phyloP scores from a whole-genome alignment of 345 rosid genomes.

The Linum lewisii region DNA sequence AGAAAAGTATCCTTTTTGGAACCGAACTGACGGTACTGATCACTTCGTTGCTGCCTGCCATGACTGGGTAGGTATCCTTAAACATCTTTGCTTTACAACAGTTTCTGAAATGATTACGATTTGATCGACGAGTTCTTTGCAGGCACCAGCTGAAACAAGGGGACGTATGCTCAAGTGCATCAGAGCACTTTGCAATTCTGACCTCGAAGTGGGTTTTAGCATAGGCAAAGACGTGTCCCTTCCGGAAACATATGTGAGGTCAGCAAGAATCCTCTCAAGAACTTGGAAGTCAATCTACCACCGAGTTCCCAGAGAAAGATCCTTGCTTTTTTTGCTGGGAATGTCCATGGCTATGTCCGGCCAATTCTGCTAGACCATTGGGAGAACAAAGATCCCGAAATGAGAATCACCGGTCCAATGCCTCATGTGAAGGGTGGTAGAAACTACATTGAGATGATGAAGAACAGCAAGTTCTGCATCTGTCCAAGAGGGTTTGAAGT shows the following conservation, averaged over 20 bases:
- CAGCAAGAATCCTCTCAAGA: conserved; percentile 1
- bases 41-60: conserved; percentile 10
- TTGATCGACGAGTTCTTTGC: background rate
- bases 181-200: conserved; percentile 10
- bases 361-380: conserved; percentile 64
- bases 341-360: conserved; percentile 82
- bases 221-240: conserved; percentile 8
- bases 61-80: conserved; percentile 2
- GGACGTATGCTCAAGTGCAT: conserved; percentile 5
- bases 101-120: background rate
- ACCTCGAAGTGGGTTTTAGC: conserved; percentile 3
- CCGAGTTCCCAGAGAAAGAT: background rate
- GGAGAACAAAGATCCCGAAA: conserved; percentile 81
- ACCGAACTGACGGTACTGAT: conserved; percentile 2
- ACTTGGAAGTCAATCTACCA: background rate
- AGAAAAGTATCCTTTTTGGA: conserved; percentile 2
- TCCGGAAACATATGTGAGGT: conserved; percentile 1
- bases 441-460: conserved; percentile 65
- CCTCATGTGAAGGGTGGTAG: conserved; percentile 46
- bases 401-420: conserved; percentile 61
- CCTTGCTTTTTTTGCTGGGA: conserved; percentile 79
- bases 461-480: conserved; percentile 89
- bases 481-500: conserved; percentile 93
- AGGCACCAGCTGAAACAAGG: conserved; percentile 9
- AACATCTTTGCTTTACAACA: background rate